Evolutionary conservation across 2,329 filamentous ascomycete species (phyloP).

Genomic region (Xylaria sp.): DNA sequence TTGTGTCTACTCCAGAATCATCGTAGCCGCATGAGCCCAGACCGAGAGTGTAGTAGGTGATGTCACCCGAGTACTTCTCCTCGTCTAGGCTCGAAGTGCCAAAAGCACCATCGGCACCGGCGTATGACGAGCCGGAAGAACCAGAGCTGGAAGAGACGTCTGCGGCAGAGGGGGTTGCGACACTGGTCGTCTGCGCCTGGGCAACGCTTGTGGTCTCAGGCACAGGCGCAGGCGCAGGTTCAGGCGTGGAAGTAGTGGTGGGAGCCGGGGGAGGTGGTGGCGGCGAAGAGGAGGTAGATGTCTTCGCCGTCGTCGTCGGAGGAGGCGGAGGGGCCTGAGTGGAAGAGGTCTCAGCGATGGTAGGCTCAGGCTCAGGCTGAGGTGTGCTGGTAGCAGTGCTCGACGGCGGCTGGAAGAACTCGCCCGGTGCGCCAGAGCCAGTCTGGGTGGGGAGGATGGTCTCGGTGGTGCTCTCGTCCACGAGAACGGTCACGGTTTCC

Average conservation of each 20-base stretch:
- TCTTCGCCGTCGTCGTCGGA: slow-evolving; percentile 34
- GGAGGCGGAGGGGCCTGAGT: slow-evolving; percentile 27
- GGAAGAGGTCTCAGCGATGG: slow-evolving; percentile 30
- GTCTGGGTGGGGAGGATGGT: slow-evolving; percentile 52
- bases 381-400: slow-evolving; percentile 34
- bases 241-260: slow-evolving; percentile 31
- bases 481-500: slow-evolving; percentile 63
- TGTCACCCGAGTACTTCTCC: slow-evolving; percentile 65
- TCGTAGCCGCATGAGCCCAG: slow-evolving; percentile 75
- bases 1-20: slow-evolving; percentile 65
- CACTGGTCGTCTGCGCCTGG: slow-evolving; percentile 17
- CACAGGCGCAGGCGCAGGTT: slow-evolving; percentile 12
- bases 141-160: slow-evolving; percentile 27
- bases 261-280: slow-evolving; percentile 18
- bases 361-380: slow-evolving; percentile 39
- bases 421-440: slow-evolving; percentile 40
- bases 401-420: slow-evolving; percentile 51
- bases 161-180: not conserved
- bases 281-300: slow-evolving; percentile 17
- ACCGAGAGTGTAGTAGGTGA: slow-evolving; percentile 80
- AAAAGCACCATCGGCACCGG: slow-evolving; percentile 26
- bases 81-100: slow-evolving; percentile 45
- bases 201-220: slow-evolving; percentile 37
- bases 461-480: slow-evolving; percentile 62
- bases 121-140: slow-evolving; percentile 43